These are phyloP conservation scores for Boletus smithii DNA, from an alignment of 1,284 basidiomycete genomes.

Conservation along the genomic window DNA sequence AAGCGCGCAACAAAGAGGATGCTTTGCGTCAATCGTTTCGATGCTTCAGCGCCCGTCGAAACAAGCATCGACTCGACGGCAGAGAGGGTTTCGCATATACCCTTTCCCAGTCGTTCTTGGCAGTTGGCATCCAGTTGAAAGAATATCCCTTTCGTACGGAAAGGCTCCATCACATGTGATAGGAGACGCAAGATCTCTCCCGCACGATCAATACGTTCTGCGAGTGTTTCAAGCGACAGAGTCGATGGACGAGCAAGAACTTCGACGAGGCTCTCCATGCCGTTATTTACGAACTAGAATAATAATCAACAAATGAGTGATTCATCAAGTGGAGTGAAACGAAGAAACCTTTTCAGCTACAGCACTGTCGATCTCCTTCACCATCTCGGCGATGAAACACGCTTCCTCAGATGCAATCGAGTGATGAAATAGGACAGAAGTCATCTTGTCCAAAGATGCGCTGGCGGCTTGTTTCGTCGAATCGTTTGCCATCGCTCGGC, in stretches of 20 bases:
- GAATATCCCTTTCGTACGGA: conserved; percentile 44
- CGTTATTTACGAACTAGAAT: conserved; percentile 69
- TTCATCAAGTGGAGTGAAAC: background rate
- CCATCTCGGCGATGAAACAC: conserved; percentile 75
- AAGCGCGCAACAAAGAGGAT: conserved; percentile 58
- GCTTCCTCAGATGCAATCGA: conserved; percentile 72
- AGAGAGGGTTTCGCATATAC: conserved; percentile 45
- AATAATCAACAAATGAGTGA: background rate
- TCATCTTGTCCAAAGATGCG: conserved; percentile 58
- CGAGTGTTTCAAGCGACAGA: conserved; percentile 31
- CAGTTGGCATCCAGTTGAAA: conserved; percentile 50
- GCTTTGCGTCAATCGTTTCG: conserved; percentile 27
- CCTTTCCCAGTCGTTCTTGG: conserved; percentile 54
- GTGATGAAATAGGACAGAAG: conserved; percentile 63
- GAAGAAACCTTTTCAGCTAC: conserved; percentile 62
- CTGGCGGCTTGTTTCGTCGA: conserved; percentile 50
- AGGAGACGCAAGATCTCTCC: conserved; percentile 70
- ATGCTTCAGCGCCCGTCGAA: conserved; percentile 13
- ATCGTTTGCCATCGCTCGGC: conserved; percentile 57
- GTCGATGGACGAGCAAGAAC: conserved; percentile 43
- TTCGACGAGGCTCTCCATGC: conserved; percentile 61
- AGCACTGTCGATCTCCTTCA: conserved; percentile 58
- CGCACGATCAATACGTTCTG: conserved; percentile 47
- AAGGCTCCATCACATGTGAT: conserved; percentile 62
- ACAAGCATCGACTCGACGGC: conserved; percentile 40